phyloP scores from a whole-genome alignment of 2,329 filamentous ascomycete genomes.

The Paraphoma sp. region DNA sequence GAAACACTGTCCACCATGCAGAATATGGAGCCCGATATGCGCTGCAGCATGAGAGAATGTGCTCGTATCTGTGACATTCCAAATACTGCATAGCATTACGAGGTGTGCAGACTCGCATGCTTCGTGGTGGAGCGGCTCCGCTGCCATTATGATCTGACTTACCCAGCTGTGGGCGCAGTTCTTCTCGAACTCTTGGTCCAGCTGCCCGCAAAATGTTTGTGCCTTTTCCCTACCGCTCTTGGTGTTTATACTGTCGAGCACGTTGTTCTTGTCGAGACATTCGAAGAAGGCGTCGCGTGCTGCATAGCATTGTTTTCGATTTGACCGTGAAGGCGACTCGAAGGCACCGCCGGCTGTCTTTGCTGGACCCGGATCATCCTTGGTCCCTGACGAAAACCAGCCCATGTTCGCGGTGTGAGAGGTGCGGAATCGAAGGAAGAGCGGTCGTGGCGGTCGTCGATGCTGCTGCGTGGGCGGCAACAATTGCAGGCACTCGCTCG shows the following conservation, averaged over 20 bases:
- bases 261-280: conserved; percentile 82
- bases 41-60: not conserved
- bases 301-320: conserved; percentile 87
- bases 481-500: too few species aligned
- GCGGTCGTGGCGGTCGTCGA: conserved; percentile 4
- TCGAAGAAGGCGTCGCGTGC: conserved; percentile 85
- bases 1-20: conserved; percentile 4
- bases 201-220: conserved; percentile 64
- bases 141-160: conserved; percentile 46
- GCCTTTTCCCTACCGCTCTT: conserved; percentile 59
- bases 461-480: not conserved
- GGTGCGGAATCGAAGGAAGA: conserved; percentile 9
- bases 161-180: conserved; percentile 94
- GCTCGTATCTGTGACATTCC: not conserved
- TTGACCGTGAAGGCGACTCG: conserved; percentile 83
- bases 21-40: not conserved
- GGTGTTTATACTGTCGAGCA: conserved; percentile 74
- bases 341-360: conserved; percentile 60
- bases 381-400: conserved; percentile 56
- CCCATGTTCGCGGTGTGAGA: conserved; percentile 54
- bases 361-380: conserved; percentile 43
- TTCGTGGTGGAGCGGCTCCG: not conserved
- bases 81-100: not conserved
- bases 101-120: not conserved
- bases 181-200: conserved; percentile 74